Evolutionary conservation across 345 rosid species (phyloP), one percentile per base, ranked within the genome.

Genomic region (Melaleuca quinquenervia): DNA sequence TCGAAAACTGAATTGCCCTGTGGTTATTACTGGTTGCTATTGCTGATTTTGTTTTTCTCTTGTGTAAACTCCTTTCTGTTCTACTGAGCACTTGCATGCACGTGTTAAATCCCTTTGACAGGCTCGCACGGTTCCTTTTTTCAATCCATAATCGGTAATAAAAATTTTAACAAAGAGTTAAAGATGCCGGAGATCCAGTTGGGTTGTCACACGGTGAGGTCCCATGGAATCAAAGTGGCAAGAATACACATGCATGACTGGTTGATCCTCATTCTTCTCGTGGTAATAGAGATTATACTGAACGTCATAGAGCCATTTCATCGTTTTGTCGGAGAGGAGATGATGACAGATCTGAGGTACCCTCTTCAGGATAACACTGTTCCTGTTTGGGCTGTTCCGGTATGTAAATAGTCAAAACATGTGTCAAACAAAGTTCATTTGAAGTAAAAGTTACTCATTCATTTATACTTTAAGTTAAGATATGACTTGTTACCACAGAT

Each of bases 331-430:
- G 98, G 98, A 84, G 91, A 91, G 85, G 95, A 92, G 84, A 95
- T 96, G 99, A 86, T 96, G 91, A 88, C 91, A 50, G 99, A 97
- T 85, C 91, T 97, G 74, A 90, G 80, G 87, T 97, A 94, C 90
- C 99, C 99, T 24, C 89, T 96, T 52, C 90, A 94, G 87, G 93
- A 83, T 49, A 96, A 96, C 84, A 96, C 98, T 1, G 86, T 97
- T 87, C 98, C 98, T 41, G 60, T 95, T 62, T 97, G 98, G 96
- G 96, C 96, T 45, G 99, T 97, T 85, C 95, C 96, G 50, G 98
- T 97, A 93, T 50, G 94, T 91, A 62, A 85, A 64, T 22, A 27
- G 86, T 53, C 45, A 58, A 74, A 75, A 49, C 44, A n/a, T 11
- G 3, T 70, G 48, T 8, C 24, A 18, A 70, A 32, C 6, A 70